Evolutionary conservation across 768 basidiomycete species (phyloP).

Genomic region (Tricholoma saponaceum): DNA sequence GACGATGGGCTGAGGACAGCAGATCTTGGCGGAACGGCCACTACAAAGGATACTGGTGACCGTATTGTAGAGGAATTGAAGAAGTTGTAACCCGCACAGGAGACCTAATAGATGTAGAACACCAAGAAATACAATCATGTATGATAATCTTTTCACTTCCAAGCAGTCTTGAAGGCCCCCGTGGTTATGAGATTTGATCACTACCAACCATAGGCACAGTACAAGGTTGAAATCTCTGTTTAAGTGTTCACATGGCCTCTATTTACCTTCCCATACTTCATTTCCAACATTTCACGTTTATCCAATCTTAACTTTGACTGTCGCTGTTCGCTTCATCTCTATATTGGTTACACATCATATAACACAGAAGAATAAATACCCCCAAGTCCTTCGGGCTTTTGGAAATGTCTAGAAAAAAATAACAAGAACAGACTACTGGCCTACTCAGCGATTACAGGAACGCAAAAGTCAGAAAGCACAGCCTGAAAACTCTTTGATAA

Average conservation of each 20-base stretch:
- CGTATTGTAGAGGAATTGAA: conserved; percentile 73
- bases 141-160: neutral
- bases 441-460: too few species aligned
- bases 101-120: neutral
- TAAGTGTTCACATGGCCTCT: too few species aligned
- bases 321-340: too few species aligned
- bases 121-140: neutral
- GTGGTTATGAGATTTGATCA: neutral
- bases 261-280: too few species aligned
- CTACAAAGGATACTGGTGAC: conserved; percentile 81
- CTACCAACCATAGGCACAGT: too few species aligned
- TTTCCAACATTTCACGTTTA: too few species aligned
- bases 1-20: conserved; percentile 81
- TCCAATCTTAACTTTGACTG: too few species aligned
- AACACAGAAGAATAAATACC: too few species aligned
- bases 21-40: conserved; percentile 79
- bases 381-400: neutral
- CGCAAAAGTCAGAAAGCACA: too few species aligned
- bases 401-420: neutral
- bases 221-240: too few species aligned
- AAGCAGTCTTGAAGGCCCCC: neutral
- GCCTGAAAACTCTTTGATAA: neutral
- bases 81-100: conserved; percentile 23
- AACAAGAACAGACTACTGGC: neutral
- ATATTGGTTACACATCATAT: too few species aligned